Percentiles rank a stretch among this genome's conserved stretches.
phyloP scores from a whole-genome alignment of 1,284 basidiomycete species.

The Irpex sp. region DNA sequence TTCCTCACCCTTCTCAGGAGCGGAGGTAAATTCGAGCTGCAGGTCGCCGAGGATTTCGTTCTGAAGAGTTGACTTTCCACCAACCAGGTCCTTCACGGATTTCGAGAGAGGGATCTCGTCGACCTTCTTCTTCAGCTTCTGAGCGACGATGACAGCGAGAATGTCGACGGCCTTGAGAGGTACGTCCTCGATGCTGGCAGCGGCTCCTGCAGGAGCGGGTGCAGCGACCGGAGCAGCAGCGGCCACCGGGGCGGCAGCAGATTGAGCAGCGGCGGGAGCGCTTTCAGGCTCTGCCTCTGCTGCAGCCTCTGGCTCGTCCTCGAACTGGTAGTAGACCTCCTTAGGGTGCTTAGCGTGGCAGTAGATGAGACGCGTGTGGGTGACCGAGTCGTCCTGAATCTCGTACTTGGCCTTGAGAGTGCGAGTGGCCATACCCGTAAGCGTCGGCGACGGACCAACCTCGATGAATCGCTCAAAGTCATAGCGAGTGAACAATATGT shows the following conservation, averaged over 20 bases:
- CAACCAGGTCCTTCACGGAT: constrained; percentile 97
- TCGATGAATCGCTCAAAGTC: constrained; percentile 94
- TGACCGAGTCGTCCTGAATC: constrained; percentile 81
- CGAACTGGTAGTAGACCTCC: constrained; percentile 97
- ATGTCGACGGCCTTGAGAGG: constrained; percentile 93
- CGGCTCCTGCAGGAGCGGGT: constrained; percentile 55
- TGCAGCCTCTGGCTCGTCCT: constrained; percentile 73
- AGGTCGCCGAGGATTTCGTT: constrained; percentile 96
- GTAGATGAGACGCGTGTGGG: constrained; percentile 78
- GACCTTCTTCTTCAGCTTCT: constrained; percentile 96
- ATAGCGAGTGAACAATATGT: constrained; percentile 88
- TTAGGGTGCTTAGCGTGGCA: constrained; percentile 95
- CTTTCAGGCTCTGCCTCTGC: constrained; percentile 36
- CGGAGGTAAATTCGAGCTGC: constrained; percentile 85
- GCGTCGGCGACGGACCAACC: constrained; percentile 92
- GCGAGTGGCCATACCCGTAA: constrained; percentile 94
- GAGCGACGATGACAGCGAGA: constrained; percentile 86
- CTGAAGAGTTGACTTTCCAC: constrained; percentile 96
- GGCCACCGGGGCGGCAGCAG: constrained; percentile 42
- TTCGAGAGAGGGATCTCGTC: constrained; percentile 90
- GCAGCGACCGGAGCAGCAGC: constrained; percentile 42
- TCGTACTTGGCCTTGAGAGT: constrained; percentile 98
- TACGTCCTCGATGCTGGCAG: constrained; percentile 79
- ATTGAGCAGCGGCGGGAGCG: constrained; percentile 33
- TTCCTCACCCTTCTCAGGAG: constrained; percentile 98